Percentiles rank a stretch among this genome's conserved stretches.
These are phyloP conservation scores for Ogataea hybrid DNA, from an alignment of 1,139 yeast species.

Conservation along the genomic window DNA sequence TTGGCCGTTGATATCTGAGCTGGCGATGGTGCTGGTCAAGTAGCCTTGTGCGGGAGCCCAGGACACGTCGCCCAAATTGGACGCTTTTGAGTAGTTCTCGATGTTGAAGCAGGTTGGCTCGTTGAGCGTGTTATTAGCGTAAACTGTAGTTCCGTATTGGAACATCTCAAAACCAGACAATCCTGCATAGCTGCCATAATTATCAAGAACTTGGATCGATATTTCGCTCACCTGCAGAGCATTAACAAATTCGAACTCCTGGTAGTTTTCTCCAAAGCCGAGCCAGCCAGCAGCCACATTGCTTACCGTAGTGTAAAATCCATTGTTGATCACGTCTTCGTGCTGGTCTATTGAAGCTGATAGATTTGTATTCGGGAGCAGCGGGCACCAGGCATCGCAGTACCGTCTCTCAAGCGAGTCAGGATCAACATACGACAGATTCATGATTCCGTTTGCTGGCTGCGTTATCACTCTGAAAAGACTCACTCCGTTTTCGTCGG, in stretches of 20 bases:
- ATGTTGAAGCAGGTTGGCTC: constrained; percentile 54
- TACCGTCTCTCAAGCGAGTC: constrained; percentile 47
- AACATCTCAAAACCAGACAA: constrained; percentile 72
- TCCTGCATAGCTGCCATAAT: constrained; percentile 69
- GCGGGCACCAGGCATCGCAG: constrained; percentile 92
- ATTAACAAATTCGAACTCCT: constrained; percentile 82
- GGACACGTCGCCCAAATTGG: constrained; percentile 28
- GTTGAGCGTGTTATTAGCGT: constrained; percentile 75
- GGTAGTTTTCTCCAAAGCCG: constrained; percentile 53
- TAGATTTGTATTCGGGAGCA: constrained; percentile 38
- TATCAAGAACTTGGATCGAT: constrained; percentile 64
- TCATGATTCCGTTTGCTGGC: constrained; percentile 90
- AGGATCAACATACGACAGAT: constrained; percentile 82
- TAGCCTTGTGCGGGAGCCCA: constrained; percentile 33
- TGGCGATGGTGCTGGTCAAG: constrained; percentile 34
- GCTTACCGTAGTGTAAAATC: constrained; percentile 30
- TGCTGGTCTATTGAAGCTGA: constrained; percentile 25
- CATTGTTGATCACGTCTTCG: constrained; percentile 17
- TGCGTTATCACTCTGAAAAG: constrained; percentile 70
- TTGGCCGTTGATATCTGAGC: constrained; percentile 34
- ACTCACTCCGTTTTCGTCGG: constrained; percentile 52
- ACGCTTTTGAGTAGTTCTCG: constrained; percentile 17
- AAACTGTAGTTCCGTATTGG: constrained; percentile 60
- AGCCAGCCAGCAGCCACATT: constrained; percentile 42
- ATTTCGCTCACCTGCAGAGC: constrained; percentile 59